Evolutionary conservation across 2,329 filamentous ascomycete genomes (phyloP).

Genomic region (Trichoderma pleuroti): DNA sequence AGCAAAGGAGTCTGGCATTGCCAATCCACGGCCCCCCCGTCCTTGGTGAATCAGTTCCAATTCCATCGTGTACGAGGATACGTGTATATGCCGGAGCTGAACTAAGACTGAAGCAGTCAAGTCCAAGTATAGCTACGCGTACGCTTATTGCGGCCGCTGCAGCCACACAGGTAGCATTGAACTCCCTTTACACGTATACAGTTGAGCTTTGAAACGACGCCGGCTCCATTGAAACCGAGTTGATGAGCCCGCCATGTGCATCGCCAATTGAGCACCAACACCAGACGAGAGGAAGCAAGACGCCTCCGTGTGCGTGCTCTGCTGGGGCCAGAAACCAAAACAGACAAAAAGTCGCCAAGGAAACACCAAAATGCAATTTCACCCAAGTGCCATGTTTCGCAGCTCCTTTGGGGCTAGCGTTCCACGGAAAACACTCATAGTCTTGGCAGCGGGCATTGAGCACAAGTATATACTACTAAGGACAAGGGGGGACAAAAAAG

Average conservation of each 20-base stretch:
- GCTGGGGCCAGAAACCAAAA: background rate
- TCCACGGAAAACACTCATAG: slow-evolving; percentile 17
- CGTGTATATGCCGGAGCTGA: background rate
- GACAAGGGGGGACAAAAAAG: too few relatives aligned
- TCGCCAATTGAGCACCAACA: background rate
- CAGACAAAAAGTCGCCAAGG: background rate
- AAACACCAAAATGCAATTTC: background rate
- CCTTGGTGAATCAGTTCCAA: background rate
- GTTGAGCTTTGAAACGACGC: background rate
- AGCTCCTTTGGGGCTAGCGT: slow-evolving; percentile 9
- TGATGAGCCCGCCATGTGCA: background rate
- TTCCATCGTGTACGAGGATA: background rate
- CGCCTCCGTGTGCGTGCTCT: background rate
- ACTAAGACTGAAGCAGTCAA: slow-evolving; percentile 9
- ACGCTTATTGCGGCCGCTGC: background rate
- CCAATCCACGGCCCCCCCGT: background rate
- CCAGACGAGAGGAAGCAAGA: background rate
- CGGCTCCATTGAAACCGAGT: background rate
- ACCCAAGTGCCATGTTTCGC: background rate
- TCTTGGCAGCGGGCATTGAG: background rate
- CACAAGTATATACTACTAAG: background rate
- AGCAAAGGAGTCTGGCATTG: background rate
- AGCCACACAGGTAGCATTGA: background rate
- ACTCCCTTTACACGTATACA: background rate
- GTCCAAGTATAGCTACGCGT: slow-evolving; percentile 4